These are phyloP conservation scores for Fusarium neocosmosporiellum DNA, from an alignment of 2,329 filamentous ascomycete genomes.

Conservation along the genomic window DNA sequence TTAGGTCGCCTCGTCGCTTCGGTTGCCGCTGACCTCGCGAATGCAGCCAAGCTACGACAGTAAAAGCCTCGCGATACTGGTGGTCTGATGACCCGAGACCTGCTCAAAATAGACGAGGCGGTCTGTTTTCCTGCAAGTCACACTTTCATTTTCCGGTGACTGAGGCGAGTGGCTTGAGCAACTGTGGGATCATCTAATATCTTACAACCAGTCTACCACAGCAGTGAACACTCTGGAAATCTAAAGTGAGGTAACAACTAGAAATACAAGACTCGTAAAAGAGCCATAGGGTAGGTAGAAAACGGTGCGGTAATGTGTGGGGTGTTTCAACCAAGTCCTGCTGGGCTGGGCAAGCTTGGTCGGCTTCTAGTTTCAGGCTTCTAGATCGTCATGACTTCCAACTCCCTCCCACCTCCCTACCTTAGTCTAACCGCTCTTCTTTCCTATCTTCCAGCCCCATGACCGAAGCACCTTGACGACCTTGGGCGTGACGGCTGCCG, in stretches of 20 bases:
- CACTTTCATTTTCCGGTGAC: not conserved
- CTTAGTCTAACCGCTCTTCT: conserved; percentile 56
- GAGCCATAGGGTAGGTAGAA: conserved; percentile 6
- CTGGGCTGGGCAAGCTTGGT: conserved; percentile 11
- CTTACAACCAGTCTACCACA: conserved; percentile 15
- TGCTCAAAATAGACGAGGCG: not conserved
- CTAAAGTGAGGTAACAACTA: conserved; percentile 6
- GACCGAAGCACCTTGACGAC: conserved; percentile 88
- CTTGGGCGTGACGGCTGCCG: conserved; percentile 90
- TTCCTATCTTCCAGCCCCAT: conserved; percentile 97
- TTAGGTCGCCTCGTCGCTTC: not conserved
- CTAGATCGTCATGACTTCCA: conserved; percentile 10
- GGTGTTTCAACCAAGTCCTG: conserved; percentile 18
- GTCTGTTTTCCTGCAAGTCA: not conserved
- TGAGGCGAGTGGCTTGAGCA: not conserved
- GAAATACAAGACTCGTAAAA: conserved; percentile 20
- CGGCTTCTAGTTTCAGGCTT: conserved; percentile 18
- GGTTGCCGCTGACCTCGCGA: not conserved
- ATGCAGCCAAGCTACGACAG: not conserved
- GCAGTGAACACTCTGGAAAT: not conserved
- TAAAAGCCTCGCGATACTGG: not conserved
- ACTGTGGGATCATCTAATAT: not conserved
- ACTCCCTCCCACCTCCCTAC: not conserved
- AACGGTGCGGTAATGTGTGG: conserved; percentile 1
- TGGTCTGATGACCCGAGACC: not conserved